Conservation (phyloP, 2,329 filamentous ascomycete genomes). For the Sporothrix euskadiensis region DNA sequence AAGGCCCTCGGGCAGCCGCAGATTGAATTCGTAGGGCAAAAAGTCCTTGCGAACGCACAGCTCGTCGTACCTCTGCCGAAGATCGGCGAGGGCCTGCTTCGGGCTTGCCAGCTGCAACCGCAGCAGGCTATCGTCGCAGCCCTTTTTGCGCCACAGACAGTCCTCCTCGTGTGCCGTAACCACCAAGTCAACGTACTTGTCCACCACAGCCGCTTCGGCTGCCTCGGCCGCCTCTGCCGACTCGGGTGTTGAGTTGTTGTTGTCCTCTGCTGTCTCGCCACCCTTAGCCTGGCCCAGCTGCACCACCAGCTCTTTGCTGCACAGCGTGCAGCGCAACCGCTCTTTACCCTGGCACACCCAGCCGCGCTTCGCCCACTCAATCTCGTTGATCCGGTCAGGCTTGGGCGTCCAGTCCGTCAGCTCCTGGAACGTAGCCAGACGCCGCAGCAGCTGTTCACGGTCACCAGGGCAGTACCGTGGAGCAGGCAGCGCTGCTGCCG, state of each 20-base stretch:
- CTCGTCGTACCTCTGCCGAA: conserved; percentile 67
- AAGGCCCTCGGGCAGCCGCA: conserved; percentile 57
- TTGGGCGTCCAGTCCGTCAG: conserved; percentile 94
- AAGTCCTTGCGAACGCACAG: conserved; percentile 56
- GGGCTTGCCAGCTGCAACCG: conserved; percentile 65
- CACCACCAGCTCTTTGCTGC: conserved; percentile 79
- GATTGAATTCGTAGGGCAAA: conserved; percentile 62
- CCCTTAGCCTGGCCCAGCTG: conserved; percentile 66
- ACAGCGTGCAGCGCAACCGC: conserved; percentile 81
- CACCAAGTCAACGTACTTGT: conserved; percentile 73
- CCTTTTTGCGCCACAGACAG: conserved; percentile 82
- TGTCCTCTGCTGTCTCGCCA: background rate
- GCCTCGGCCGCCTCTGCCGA: conserved; percentile 47
- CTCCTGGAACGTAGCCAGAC: conserved; percentile 85
- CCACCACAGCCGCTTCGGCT: conserved; percentile 70
- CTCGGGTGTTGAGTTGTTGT: background rate
- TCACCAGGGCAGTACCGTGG: conserved; percentile 86
- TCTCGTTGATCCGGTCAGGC: conserved; percentile 79
- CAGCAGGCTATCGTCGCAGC: conserved; percentile 73
- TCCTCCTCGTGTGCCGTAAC: conserved; percentile 73
- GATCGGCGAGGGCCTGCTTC: conserved; percentile 55
- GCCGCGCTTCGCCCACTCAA: conserved; percentile 91
- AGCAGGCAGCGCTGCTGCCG: conserved; percentile 35
- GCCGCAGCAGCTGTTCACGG: conserved; percentile 74
- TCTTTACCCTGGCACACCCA: conserved; percentile 86